Evolutionary conservation across 805 yeast genomes (phyloP), one percentile per base, ranked within the genome.

Genomic region (Wilhelminamyces savonicus): DNA sequence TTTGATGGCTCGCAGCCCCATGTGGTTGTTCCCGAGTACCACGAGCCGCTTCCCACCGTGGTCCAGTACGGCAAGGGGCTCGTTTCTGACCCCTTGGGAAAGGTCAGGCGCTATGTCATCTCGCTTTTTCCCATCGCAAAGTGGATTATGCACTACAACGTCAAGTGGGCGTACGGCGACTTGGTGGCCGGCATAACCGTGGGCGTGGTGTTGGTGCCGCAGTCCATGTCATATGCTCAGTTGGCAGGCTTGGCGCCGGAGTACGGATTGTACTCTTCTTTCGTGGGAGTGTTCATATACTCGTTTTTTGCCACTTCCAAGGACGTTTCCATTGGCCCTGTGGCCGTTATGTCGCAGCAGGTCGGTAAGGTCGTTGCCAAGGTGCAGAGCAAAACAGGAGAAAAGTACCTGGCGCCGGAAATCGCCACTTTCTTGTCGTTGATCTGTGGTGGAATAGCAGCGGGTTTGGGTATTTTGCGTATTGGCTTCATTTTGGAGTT

Each of bases 281-380:
- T 88, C 48, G 79, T 88, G 27, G 97, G 97, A 50, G 94, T 87
- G 9, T 71, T 86, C 48, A 74, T 82, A 30, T 88, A 88, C 56
- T 81, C 94, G 28, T 72, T 88, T 46, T 88, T 88, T 59, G 97
- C 97, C 10, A 88, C 97, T 10, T 82, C 94, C 15, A 88, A 88
- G 56, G 97, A 88, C 66, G 95, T 88, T 22, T 82, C 94, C 37
- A 87, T 88, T 46, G 97, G 97, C 16, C 97, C 97, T 8, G 97
- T 88, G 21, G 97, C 97, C 9, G 97, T 88, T 34, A 87, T 88
- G 95, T 82, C 94, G 11, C 55, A 76, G 41, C 88, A 86, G 53
- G 86, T 84, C 21, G 78, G 88, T 28, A 83, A 80, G 52, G 86
- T 84, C 32, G 69, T 88, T 32, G 69, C 75, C 16, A 63, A 66